phyloP scores from a whole-genome alignment of 1,284 basidiomycete species.

The Leccinum griseonigrum region DNA sequence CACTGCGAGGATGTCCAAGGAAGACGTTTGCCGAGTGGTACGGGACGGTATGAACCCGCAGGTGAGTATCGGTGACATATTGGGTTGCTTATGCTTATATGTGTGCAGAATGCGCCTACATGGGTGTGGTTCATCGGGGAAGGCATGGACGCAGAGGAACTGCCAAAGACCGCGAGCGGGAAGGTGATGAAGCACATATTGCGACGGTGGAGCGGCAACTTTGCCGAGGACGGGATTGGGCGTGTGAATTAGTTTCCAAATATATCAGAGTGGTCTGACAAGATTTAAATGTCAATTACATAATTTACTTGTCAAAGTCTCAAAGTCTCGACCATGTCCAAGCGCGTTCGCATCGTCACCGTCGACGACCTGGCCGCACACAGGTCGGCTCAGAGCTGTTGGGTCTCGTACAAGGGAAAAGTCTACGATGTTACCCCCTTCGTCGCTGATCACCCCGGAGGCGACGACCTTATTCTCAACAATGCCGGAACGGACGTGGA shows the following conservation, averaged over 20 bases:
- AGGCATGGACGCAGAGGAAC: constrained; percentile 52
- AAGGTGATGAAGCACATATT: constrained; percentile 83
- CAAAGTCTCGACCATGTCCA: constrained; percentile 33
- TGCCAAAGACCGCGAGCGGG: constrained; percentile 86
- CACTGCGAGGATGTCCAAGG: constrained; percentile 39
- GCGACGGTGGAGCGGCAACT: constrained; percentile 36
- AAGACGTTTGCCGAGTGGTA: constrained; percentile 54
- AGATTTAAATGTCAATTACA: background rate
- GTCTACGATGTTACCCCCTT: constrained; percentile 81
- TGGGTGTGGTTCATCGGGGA: constrained; percentile 85
- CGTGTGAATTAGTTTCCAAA: background rate
- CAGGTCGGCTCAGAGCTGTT: constrained; percentile 58
- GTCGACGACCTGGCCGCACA: constrained; percentile 68
- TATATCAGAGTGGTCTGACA: background rate
- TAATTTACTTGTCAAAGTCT: background rate
- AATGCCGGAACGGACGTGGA: constrained; percentile 86
- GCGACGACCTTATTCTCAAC: constrained; percentile 78
- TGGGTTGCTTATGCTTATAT: constrained; percentile 1
- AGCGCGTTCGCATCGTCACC: constrained; percentile 70
- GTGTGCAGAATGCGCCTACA: constrained; percentile 64
- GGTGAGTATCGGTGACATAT: constrained; percentile 35
- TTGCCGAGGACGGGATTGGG: constrained; percentile 18
- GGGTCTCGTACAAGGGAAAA: constrained; percentile 70
- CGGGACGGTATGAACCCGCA: constrained; percentile 69
- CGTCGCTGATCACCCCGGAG: constrained; percentile 81